Conservation (phyloP, 2,329 filamentous ascomycete species). For the Beauveria varroae region DNA sequence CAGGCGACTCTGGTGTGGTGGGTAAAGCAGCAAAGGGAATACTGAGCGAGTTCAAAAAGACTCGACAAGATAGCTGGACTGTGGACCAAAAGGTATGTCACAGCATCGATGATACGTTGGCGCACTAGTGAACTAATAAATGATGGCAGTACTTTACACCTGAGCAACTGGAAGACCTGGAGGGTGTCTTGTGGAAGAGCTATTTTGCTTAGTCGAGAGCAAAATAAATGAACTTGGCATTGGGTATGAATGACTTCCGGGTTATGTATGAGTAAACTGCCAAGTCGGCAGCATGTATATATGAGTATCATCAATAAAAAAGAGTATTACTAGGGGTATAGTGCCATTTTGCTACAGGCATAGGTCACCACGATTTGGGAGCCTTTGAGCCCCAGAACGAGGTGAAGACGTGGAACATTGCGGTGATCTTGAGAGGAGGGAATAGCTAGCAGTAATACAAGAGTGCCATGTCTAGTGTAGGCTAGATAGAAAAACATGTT, state of each 20-base stretch:
- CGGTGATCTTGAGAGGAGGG: too few species aligned
- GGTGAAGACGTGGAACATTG: too few species aligned
- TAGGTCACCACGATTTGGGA: too few species aligned
- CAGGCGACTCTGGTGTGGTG: slow-evolving; percentile 82
- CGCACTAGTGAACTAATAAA: slow-evolving; percentile 19
- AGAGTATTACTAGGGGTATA: too few species aligned
- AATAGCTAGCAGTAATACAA: too few species aligned
- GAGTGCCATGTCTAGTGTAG: too few species aligned
- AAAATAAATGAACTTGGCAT: background rate
- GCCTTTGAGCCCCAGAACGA: too few species aligned
- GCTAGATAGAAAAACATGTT: too few species aligned
- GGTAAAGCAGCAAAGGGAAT: slow-evolving; percentile 94
- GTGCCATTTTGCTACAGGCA: too few species aligned
- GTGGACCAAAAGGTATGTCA: slow-evolving; percentile 87
- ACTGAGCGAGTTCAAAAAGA: slow-evolving; percentile 98
- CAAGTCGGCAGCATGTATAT: background rate
- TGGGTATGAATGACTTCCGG: background rate
- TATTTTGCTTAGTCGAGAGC: slow-evolving; percentile 63
- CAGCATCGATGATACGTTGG: background rate
- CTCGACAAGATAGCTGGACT: slow-evolving; percentile 95
- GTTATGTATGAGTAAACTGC: background rate
- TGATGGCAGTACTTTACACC: slow-evolving; percentile 64
- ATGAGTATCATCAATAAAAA: too few species aligned
- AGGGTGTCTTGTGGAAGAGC: slow-evolving; percentile 98
- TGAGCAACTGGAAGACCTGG: slow-evolving; percentile 89